These are phyloP conservation scores for Raphanus hybrid DNA, from an alignment of 441 rosid species.

Conservation along the genomic window DNA sequence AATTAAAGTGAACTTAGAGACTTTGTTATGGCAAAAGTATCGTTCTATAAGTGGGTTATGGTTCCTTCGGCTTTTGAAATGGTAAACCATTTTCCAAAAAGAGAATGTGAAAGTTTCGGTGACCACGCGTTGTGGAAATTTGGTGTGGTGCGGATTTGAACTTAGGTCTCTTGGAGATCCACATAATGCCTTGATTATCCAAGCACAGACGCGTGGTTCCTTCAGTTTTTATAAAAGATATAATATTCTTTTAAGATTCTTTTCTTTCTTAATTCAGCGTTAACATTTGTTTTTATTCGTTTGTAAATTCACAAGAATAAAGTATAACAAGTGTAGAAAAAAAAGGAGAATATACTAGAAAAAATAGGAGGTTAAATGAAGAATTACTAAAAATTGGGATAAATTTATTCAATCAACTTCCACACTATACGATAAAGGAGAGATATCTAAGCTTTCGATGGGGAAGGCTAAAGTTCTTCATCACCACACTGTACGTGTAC, in stretches of 20 bases:
- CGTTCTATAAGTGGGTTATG: background rate
- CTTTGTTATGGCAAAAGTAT: background rate
- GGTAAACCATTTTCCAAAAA: too few species aligned
- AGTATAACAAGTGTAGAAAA: background rate
- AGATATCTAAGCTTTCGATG: background rate
- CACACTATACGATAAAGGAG: constrained; percentile 1
- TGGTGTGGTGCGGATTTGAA: too few species aligned
- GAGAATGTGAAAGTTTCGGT: too few species aligned
- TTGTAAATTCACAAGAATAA: background rate
- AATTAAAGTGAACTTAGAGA: background rate
- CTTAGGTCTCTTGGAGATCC: too few species aligned
- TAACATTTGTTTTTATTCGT: background rate
- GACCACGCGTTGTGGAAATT: too few species aligned
- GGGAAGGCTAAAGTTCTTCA: constrained; percentile 2
- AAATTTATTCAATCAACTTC: background rate
- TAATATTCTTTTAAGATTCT: background rate
- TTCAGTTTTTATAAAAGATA: background rate
- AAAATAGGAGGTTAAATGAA: background rate
- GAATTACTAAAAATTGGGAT: background rate
- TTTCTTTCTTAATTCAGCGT: background rate
- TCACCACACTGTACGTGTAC: background rate
- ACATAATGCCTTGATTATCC: too few species aligned
- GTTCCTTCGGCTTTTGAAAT: background rate
- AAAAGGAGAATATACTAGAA: background rate
- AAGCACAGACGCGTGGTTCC: too few species aligned